Base-by-base conservation (phyloP, 805 yeast genomes). In the Metschnikowia reukaufii region DNA sequence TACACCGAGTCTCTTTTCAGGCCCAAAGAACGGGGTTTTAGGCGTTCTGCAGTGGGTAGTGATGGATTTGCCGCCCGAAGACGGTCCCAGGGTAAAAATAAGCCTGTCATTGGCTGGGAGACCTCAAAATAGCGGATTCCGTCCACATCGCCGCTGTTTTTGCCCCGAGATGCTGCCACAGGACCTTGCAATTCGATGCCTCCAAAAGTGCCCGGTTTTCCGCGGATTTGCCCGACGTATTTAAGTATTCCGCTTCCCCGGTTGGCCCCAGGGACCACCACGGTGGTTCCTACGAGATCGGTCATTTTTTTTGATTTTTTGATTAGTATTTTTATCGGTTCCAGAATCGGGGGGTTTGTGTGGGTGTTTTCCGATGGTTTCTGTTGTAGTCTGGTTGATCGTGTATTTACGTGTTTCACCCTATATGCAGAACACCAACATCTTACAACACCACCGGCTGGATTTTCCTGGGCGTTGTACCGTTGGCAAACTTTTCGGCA, bases 151-250 rank as follows among this genome's bases (percentile, higher is more conserved):
- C 99, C 99, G 45, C 81, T 78, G 60, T 92, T 94, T 64, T 88
- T 87, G 18, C 99, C 99, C 45, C 79, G 72, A 4, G 70, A 61
- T 0, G 78, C 68, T 34, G 79, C 76, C 16, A 63, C 57, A 1
- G 82, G 83, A 1, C 87, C 91, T n/a, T 82, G 58, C 36, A 92
- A 69, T 62, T 92, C 97, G 5, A 92, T 76, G 2, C 99, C 99
- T 4, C 91, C 96, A 70, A 83, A 92, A 9, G 74, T 72, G 0
- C 96, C 96, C 31, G 52, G 50, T 59, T 87, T 88, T 18, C 84
- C 84, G 18, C 82, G 77, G 15, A 92, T 88, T 2, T 76, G 65
- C 1, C 97, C 99, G 17, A 83, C 72, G 64, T 77, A 91, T 49
- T 82, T 74, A 43, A 91, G 68, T 9, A 82, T 71, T 1, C 91